Conservation (phyloP, 1,139 yeast species). For the Kodamaea alishanica region DNA sequence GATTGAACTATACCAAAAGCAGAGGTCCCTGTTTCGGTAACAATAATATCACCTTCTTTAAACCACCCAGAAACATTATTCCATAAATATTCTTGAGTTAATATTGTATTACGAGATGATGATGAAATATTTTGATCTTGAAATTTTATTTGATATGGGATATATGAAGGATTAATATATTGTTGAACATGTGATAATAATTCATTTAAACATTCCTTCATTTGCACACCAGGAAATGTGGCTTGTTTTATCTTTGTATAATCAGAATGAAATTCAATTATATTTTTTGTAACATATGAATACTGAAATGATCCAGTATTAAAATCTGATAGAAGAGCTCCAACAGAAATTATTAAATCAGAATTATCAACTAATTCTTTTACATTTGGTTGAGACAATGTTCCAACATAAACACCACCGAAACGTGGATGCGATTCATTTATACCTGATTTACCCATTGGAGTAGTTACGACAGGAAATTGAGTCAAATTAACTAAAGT, state of each 20-base stretch:
- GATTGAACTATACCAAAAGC: slow-evolving; percentile 42
- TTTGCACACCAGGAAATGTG: slow-evolving; percentile 71
- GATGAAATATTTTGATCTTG: slow-evolving; percentile 8
- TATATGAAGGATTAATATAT: slow-evolving; percentile 26
- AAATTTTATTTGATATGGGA: slow-evolving; percentile 32
- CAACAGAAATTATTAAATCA: slow-evolving; percentile 74
- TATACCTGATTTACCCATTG: slow-evolving; percentile 85
- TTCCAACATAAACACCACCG: slow-evolving; percentile 86
- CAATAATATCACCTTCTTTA: slow-evolving; percentile 33
- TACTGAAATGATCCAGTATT: slow-evolving; percentile 88
- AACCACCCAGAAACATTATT: slow-evolving; percentile 31
- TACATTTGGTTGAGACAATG: slow-evolving; percentile 71
- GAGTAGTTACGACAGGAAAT: slow-evolving; percentile 83
- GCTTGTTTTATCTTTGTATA: slow-evolving; percentile 75
- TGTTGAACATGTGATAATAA: slow-evolving; percentile 38
- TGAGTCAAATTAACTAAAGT: slow-evolving; percentile 64
- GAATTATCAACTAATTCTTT: slow-evolving; percentile 72
- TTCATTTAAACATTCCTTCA: slow-evolving; percentile 63
- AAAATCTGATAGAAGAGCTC: slow-evolving; percentile 82
- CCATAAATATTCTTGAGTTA: slow-evolving; percentile 39
- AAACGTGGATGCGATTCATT: slow-evolving; percentile 72
- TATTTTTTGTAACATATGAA: slow-evolving; percentile 72
- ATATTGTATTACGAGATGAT: slow-evolving; percentile 17
- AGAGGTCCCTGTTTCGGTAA: slow-evolving; percentile 41
- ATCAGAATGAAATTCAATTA: slow-evolving; percentile 88